Conservation (phyloP, 2,329 filamentous ascomycete species). For the Pestalotiopsis sp. region DNA sequence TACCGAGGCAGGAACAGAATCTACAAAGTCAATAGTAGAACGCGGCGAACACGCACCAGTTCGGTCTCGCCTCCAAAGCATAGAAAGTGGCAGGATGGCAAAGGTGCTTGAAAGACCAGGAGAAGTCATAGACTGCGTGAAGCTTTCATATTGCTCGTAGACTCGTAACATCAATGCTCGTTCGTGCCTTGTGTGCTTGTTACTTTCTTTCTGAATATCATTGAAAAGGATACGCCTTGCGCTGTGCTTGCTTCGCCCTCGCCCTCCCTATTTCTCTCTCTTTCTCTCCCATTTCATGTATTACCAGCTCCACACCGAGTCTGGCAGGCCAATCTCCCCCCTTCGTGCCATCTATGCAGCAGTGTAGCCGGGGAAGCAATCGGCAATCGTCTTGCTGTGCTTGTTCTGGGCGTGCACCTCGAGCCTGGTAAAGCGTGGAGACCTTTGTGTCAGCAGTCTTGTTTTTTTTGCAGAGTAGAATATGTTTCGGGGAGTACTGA, state of each 20-base stretch:
- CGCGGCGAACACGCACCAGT: not conserved
- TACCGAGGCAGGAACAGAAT: constrained; percentile 24
- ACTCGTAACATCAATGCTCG: constrained; percentile 12
- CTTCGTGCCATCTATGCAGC: constrained; percentile 17
- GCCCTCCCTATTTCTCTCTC: not conserved
- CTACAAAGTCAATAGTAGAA: constrained; percentile 42
- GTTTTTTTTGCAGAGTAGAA: not conserved
- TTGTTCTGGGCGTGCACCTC: constrained; percentile 75
- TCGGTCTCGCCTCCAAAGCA: not conserved
- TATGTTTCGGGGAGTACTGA: not conserved
- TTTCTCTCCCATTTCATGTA: not conserved
- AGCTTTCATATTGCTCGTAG: constrained; percentile 13
- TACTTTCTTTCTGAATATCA: constrained; percentile 21
- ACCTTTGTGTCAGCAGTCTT: not conserved
- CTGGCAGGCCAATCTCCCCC: not conserved
- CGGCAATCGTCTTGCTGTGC: constrained; percentile 71
- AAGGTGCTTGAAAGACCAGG: not conserved
- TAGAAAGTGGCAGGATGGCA: no score
- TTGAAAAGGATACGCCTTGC: constrained; percentile 20
- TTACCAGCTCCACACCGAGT: constrained; percentile 8
- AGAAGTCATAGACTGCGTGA: not conserved
- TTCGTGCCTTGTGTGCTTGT: not conserved
- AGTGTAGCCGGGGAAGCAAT: constrained; percentile 67
- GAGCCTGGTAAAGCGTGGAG: constrained; percentile 47
- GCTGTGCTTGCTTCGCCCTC: constrained; percentile 18